These are phyloP conservation scores for Solanum tarijense DNA, from an alignment of 257 asterid species.

Conservation along the genomic window DNA sequence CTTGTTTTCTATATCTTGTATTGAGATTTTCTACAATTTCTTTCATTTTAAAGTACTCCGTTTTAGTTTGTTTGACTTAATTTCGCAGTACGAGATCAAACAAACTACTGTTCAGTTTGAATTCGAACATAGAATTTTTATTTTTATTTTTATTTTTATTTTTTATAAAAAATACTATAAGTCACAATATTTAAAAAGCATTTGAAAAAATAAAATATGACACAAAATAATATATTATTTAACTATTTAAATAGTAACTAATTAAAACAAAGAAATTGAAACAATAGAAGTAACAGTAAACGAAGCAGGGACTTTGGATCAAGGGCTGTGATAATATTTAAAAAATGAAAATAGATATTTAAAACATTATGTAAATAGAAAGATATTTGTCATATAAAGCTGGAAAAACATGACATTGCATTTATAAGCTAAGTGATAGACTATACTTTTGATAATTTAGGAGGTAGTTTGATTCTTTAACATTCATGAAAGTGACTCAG, in stretches of 20 bases:
- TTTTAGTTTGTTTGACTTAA: not conserved
- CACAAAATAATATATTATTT: too few species aligned
- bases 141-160: not conserved
- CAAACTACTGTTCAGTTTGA: not conserved
- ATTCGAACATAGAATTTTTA: not conserved
- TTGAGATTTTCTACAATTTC: not conserved
- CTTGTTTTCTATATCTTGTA: not conserved
- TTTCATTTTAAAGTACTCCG: not conserved
- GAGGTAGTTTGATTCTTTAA: not conserved
- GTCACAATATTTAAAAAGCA: not conserved
- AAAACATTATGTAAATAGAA: too few species aligned
- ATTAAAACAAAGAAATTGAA: too few species aligned
- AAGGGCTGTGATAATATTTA: too few species aligned
- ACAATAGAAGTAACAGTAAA: not conserved
- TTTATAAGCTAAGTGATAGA: too few species aligned
- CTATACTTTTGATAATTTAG: too few species aligned
- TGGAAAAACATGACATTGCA: too few species aligned
- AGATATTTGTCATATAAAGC: too few species aligned
- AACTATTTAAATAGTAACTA: too few species aligned
- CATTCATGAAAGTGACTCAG: not conserved
- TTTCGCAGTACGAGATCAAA: not conserved
- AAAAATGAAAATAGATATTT: too few species aligned
- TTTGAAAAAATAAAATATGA: too few species aligned
- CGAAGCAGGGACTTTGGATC: not conserved
- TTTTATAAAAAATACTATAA: not conserved